These are phyloP conservation scores for Polyplosphaeria fusca DNA, from an alignment of 495 filamentous ascomycete species.

Conservation along the genomic window DNA sequence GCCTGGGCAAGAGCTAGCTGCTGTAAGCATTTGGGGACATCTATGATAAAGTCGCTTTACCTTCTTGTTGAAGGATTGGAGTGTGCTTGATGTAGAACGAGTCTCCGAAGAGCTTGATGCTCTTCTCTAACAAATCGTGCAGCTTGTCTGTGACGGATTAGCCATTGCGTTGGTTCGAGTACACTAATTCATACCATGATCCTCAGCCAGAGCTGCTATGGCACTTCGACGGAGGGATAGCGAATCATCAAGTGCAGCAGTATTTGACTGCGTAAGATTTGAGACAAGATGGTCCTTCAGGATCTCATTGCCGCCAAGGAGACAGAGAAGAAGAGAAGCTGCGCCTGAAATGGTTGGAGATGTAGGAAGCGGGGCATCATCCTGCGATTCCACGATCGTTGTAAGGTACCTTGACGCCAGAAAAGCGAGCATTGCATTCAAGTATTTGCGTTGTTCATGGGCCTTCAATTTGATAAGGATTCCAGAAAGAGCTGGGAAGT, in stretches of 20 bases:
- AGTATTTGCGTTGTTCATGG: constrained; percentile 29
- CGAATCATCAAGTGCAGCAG: constrained; percentile 50
- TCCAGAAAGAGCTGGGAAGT: not conserved
- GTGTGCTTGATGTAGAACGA: constrained; percentile 82
- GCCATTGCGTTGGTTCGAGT: not conserved
- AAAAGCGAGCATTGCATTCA: constrained; percentile 54
- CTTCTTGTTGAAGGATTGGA: constrained; percentile 80
- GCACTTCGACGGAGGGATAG: constrained; percentile 62
- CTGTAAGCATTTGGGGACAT: not conserved
- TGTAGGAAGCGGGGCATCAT: constrained; percentile 27
- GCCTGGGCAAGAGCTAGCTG: constrained; percentile 70
- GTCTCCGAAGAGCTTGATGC: constrained; percentile 73
- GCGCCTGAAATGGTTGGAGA: constrained; percentile 46
- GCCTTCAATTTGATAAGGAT: constrained; percentile 20
- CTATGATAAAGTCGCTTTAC: constrained; percentile 46
- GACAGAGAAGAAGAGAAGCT: constrained; percentile 45
- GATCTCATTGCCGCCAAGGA: constrained; percentile 42
- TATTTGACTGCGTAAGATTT: not conserved
- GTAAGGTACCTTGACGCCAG: constrained; percentile 56
- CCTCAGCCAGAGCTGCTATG: constrained; percentile 56
- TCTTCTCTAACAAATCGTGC: constrained; percentile 60
- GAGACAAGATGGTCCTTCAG: constrained; percentile 53
- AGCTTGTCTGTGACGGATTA: constrained; percentile 45
- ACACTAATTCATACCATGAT: constrained; percentile 45
- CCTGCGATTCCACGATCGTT: constrained; percentile 17